These are phyloP conservation scores for Aspergillus calidoustus DNA, from an alignment of 2,329 filamentous ascomycete species.

Conservation along the genomic window DNA sequence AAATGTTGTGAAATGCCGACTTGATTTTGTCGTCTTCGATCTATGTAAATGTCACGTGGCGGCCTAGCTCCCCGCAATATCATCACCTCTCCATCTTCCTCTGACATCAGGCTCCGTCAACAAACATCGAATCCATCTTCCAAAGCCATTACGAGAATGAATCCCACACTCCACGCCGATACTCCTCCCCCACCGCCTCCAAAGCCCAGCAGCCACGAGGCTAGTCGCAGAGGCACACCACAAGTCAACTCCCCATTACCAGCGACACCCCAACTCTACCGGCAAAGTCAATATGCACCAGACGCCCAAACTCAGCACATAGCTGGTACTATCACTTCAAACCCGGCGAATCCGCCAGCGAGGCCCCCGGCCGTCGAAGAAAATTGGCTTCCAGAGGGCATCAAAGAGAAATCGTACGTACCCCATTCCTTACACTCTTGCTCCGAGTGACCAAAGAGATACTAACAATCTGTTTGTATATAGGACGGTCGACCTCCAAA, in stretches of 20 bases:
- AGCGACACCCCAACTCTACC: slow-evolving; percentile 47
- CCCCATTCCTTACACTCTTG: slow-evolving; percentile 22
- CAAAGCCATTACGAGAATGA: slow-evolving; percentile 20
- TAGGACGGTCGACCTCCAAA: slow-evolving; percentile 62
- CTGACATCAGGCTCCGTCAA: background rate
- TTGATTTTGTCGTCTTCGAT: background rate
- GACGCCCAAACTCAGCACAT: slow-evolving; percentile 8
- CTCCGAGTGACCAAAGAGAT: background rate
- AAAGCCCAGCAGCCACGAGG: slow-evolving; percentile 71
- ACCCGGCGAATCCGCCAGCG: slow-evolving; percentile 23
- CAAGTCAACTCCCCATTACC: slow-evolving; percentile 52
- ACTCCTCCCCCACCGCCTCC: slow-evolving; percentile 72
- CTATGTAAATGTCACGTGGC: background rate
- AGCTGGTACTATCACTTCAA: slow-evolving; percentile 10
- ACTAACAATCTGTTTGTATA: background rate
- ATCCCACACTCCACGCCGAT: slow-evolving; percentile 50
- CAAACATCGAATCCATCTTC: background rate
- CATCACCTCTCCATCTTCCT: background rate
- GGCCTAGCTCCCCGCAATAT: background rate
- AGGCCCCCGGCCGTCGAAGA: slow-evolving; percentile 57
- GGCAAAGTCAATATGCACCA: slow-evolving; percentile 30
- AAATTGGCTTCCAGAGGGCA: slow-evolving; percentile 73
- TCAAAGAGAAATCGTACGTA: slow-evolving; percentile 81
- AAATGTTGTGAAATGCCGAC: background rate
- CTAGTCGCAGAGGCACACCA: slow-evolving; percentile 69